Evolutionary conservation across 768 basidiomycete species (phyloP).

Genomic region (Pleurotus salmoneostramineus): DNA sequence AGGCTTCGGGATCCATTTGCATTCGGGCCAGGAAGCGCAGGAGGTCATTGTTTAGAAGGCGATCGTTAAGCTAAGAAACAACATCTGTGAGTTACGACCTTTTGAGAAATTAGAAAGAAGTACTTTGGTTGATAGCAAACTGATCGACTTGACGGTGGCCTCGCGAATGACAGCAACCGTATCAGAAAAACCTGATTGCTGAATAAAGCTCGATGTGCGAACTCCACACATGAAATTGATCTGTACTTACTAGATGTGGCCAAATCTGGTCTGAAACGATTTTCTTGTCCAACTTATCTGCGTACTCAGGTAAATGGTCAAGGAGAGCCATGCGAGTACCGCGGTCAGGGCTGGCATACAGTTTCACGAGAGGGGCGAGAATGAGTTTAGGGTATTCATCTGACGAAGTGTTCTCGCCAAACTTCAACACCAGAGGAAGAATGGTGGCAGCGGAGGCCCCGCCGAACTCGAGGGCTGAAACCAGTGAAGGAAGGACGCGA

Average conservation of each 20-base stretch:
- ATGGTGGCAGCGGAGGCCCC: slow-evolving; percentile 74
- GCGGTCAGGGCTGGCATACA: slow-evolving; percentile 87
- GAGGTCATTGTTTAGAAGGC: slow-evolving; percentile 94
- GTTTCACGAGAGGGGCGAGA: slow-evolving; percentile 74
- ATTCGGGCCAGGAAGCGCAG: slow-evolving; percentile 89
- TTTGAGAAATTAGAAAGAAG: background rate
- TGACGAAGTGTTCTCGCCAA: slow-evolving; percentile 67
- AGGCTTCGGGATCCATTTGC: slow-evolving; percentile 90
- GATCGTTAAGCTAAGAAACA: too few species aligned
- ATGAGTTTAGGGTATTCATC: slow-evolving; percentile 69
- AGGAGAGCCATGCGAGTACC: slow-evolving; percentile 93
- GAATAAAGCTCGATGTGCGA: slow-evolving; percentile 2
- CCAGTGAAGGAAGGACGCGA: slow-evolving; percentile 84
- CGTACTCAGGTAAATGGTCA: slow-evolving; percentile 80
- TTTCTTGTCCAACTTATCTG: slow-evolving; percentile 83
- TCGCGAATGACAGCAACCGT: slow-evolving; percentile 93
- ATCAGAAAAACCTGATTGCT: slow-evolving; percentile 97
- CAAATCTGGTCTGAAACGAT: slow-evolving; percentile 86
- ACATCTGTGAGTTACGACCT: too few species aligned
- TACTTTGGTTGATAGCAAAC: slow-evolving; percentile 82
- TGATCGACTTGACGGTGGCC: slow-evolving; percentile 87
- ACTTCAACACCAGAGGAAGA: slow-evolving; percentile 78
- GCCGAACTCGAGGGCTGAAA: slow-evolving; percentile 74
- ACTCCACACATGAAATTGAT: background rate
- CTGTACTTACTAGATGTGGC: slow-evolving; percentile 74